Base-by-base conservation (phyloP, 768 basidiomycete species). In the Steccherinum ochraceum region DNA sequence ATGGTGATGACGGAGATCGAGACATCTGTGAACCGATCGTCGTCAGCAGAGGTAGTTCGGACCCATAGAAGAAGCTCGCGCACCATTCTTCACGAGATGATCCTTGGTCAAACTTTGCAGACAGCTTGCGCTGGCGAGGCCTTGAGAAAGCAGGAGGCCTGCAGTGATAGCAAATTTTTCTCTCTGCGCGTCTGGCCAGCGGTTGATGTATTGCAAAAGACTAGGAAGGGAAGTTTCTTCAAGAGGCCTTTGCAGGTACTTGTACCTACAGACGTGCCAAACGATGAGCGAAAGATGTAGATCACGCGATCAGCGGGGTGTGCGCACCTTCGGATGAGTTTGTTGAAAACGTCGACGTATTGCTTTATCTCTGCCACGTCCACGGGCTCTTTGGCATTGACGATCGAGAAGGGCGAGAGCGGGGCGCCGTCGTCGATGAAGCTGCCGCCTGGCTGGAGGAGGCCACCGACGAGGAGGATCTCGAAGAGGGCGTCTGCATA, bases 401-500 rank as follows among this genome's bases (percentile, higher is more conserved):
- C 81, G 65, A 94, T 75, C 50, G 91, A 87, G 74, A 97, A 94
- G 35, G 93, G 90, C 30, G 86, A 93, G 12, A 82, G 75, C 24
- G 90, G 87, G 19, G 87, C 84, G 45, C 83, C 84, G 54, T 93
- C 90, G 52, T 96, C 93, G 69, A 97, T 61, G 71, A 89, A 93
- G 61, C 75, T 81, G 53, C 95, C 95, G 47, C 95, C 95, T 18
- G 95, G 96, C 70, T 97, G 94, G 61, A 99, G 83, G 56, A 99
- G 86, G 40, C 93, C 92, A 45, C 95, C 95, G 63, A 93, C 87
- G 62, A 99, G 81, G 65, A 97, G 79, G 73, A 96, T 81, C 72
- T 99, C 94, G 70, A 96, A 98, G 61, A 98, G 84, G 50, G 86
- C 79, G 61, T 96, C 93, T 70, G 92, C 89, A 84, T 98, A 97